These are phyloP conservation scores for Pyracantha coccinea DNA, from an alignment of 331 rosid genomes.

Conservation along the genomic window DNA sequence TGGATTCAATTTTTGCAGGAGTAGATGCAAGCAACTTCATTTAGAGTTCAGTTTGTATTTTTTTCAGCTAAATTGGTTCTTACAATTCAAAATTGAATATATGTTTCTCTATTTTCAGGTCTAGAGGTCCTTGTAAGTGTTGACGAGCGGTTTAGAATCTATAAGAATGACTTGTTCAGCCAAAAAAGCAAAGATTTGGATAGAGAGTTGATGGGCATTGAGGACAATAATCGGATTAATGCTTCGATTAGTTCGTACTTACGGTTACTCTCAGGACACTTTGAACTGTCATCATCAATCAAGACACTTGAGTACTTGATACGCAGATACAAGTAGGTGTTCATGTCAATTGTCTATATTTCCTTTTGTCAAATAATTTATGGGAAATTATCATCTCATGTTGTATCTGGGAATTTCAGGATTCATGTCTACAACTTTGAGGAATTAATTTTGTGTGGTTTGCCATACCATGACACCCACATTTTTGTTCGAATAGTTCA, in stretches of 20 bases:
- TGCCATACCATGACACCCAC: constrained; percentile 89
- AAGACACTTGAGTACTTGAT: constrained; percentile 87
- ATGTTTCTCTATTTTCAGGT: constrained; percentile 36
- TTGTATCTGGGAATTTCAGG: constrained; percentile 40
- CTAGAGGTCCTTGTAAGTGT: constrained; percentile 54
- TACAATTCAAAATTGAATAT: neutral
- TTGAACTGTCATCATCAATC: constrained; percentile 51
- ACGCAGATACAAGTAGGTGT: constrained; percentile 65
- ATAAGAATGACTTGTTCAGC: constrained; percentile 64
- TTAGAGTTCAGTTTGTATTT: neutral
- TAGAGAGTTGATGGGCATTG: constrained; percentile 62
- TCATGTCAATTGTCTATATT: neutral
- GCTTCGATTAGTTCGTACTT: constrained; percentile 53
- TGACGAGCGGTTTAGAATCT: constrained; percentile 60
- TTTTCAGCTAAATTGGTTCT: neutral
- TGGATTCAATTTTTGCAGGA: neutral
- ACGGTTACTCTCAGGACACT: constrained; percentile 55
- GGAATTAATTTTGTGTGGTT: constrained; percentile 64
- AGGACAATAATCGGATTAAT: constrained; percentile 54
- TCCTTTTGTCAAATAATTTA: neutral
- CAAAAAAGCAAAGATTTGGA: constrained; percentile 57
- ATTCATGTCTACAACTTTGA: constrained; percentile 61
- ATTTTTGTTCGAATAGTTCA: constrained; percentile 71
- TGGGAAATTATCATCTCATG: neutral
- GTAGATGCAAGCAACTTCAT: neutral